These are phyloP conservation scores for Geotrichum histeridarum DNA, from an alignment of 1,139 yeast genomes.

Conservation along the genomic window DNA sequence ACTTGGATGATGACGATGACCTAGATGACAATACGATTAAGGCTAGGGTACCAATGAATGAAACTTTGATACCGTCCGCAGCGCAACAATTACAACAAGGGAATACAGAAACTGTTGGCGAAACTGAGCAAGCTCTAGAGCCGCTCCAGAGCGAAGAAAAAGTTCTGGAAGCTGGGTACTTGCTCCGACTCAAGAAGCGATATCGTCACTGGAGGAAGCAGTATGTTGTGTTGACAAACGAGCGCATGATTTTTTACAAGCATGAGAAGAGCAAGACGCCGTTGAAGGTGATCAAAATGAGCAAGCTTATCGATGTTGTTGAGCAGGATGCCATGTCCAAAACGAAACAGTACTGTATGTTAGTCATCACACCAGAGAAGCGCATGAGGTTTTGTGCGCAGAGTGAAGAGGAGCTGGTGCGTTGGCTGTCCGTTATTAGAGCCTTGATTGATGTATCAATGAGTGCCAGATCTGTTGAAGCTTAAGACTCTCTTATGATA, in stretches of 20 bases:
- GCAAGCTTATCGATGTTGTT: constrained; percentile 48
- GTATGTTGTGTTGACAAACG: constrained; percentile 45
- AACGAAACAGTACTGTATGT: constrained; percentile 45
- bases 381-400: constrained; percentile 45
- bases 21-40: too few relatives aligned
- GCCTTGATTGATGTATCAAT: constrained; percentile 14
- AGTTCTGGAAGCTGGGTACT: constrained; percentile 34
- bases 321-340: constrained; percentile 49
- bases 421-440: constrained; percentile 49
- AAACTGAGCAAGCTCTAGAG: too few relatives aligned
- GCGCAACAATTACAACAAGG: not conserved
- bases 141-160: not conserved
- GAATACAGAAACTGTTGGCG: not conserved
- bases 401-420: constrained; percentile 46
- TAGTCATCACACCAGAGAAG: constrained; percentile 47
- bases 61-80: too few relatives aligned
- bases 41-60: too few relatives aligned
- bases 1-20: too few relatives aligned
- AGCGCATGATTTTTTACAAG: constrained; percentile 43
- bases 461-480: too few relatives aligned
- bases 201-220: constrained; percentile 49
- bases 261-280: constrained; percentile 28
- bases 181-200: constrained; percentile 41
- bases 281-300: constrained; percentile 34
- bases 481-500: too few relatives aligned